These are phyloP conservation scores for Albatrellus sp. DNA, from an alignment of 1,284 basidiomycete genomes.

Conservation along the genomic window DNA sequence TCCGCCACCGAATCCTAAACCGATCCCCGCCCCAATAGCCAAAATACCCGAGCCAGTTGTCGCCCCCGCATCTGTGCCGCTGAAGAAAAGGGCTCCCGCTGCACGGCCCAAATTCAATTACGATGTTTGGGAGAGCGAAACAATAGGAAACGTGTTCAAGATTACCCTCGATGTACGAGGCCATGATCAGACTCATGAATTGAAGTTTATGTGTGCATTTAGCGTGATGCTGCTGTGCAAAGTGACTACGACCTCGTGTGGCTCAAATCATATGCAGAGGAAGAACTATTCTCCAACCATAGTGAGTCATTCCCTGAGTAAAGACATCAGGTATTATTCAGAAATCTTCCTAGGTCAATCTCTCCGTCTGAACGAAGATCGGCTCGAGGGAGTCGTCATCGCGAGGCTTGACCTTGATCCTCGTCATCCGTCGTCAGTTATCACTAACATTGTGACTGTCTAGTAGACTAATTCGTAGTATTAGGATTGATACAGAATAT, in stretches of 20 bases:
- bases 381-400: constrained; percentile 76
- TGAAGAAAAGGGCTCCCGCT: constrained; percentile 34
- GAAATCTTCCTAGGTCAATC: neutral
- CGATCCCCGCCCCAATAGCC: constrained; percentile 9
- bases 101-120: constrained; percentile 39
- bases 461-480: neutral
- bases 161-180: constrained; percentile 68
- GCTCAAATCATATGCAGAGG: constrained; percentile 42
- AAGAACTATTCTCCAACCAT: constrained; percentile 4
- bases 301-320: neutral
- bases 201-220: neutral
- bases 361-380: constrained; percentile 36
- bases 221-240: constrained; percentile 63
- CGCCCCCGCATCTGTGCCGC: constrained; percentile 18
- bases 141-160: constrained; percentile 56
- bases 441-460: constrained; percentile 1
- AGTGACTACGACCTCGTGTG: constrained; percentile 69
- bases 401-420: constrained; percentile 80
- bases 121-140: constrained; percentile 61
- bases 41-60: constrained; percentile 20
- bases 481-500: constrained; percentile 73
- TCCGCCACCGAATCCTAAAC: constrained; percentile 15
- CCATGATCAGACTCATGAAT: neutral
- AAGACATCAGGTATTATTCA: no score
- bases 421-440: constrained; percentile 27